A percentile compares a stretch with the other conserved stretches of the same genome.
These are phyloP conservation scores for Rubus parviflorus DNA, from an alignment of 306 rosid genomes.

Conservation along the genomic window DNA sequence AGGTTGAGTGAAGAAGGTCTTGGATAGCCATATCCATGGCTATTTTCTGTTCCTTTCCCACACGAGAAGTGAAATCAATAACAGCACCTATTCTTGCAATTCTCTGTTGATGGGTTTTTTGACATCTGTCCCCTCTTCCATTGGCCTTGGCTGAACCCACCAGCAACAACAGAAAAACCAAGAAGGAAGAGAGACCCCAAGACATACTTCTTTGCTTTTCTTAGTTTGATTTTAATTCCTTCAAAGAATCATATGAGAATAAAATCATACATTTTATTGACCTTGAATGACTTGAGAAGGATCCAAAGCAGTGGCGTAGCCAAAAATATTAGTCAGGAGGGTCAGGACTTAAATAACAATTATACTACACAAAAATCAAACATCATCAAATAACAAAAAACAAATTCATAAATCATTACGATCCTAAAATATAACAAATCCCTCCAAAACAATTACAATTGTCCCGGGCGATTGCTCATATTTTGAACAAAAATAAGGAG, in stretches of 20 bases:
- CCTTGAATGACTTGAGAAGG: not conserved
- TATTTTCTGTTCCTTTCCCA: slow-evolving; percentile 45
- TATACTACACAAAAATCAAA: too few species aligned
- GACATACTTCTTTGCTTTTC: not conserved
- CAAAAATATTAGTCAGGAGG: too few species aligned
- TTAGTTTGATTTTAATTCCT: not conserved
- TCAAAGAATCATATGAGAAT: not conserved
- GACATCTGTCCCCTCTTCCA: slow-evolving; percentile 16
- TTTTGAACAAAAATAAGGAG: too few species aligned
- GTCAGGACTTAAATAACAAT: too few species aligned
- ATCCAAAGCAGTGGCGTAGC: not conserved
- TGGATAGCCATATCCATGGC: slow-evolving; percentile 53
- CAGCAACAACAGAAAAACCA: slow-evolving; percentile 7
- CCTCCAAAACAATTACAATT: too few species aligned
- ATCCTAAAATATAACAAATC: too few species aligned
- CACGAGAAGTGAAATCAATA: slow-evolving; percentile 27
- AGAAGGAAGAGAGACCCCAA: not conserved
- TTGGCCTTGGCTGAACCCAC: slow-evolving; percentile 21
- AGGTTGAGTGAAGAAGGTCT: slow-evolving; percentile 24
- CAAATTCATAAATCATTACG: too few species aligned
- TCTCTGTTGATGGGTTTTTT: not conserved
- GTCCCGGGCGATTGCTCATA: too few species aligned
- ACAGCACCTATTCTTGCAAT: slow-evolving; percentile 38
- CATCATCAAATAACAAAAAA: too few species aligned
- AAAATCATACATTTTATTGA: not conserved